A percentile compares a stretch with the other conserved stretches of the same genome.
These are phyloP conservation scores for Boletus tomentosulus DNA, from an alignment of 768 basidiomycete genomes.

Conservation along the genomic window DNA sequence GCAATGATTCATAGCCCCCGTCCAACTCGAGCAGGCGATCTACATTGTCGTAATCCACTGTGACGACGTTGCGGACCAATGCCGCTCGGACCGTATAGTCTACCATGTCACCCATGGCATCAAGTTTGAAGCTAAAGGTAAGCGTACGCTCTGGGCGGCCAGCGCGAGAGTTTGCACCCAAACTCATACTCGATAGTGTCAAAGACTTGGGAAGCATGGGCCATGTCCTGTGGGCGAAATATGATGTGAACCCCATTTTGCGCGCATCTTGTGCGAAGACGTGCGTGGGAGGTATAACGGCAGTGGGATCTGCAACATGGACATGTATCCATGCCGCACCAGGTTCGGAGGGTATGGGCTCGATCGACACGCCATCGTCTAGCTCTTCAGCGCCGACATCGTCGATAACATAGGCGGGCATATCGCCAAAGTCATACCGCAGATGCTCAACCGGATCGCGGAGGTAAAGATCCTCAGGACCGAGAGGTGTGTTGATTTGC, in stretches of 20 bases:
- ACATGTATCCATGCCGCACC: conserved; percentile 76
- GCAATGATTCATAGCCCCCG: conserved; percentile 7
- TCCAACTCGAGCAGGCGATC: conserved; percentile 45
- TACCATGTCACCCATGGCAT: conserved; percentile 55
- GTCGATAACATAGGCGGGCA: conserved; percentile 86
- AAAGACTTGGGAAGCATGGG: conserved; percentile 71
- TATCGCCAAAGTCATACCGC: conserved; percentile 81
- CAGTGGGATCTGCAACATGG: conserved; percentile 91
- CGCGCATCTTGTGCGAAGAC: conserved; percentile 55
- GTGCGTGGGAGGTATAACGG: conserved; percentile 69
- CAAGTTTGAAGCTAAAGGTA: conserved; percentile 76
- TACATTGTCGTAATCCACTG: conserved; percentile 63
- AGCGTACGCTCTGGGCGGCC: conserved; percentile 53
- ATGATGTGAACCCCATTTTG: conserved; percentile 47
- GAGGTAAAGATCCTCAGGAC: conserved; percentile 61
- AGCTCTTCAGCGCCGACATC: conserved; percentile 76
- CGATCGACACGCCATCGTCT: conserved; percentile 90
- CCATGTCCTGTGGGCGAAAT: conserved; percentile 59
- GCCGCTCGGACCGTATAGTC: conserved; percentile 72
- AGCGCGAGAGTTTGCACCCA: conserved; percentile 35
- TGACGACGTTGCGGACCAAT: conserved; percentile 62
- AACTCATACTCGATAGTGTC: conserved; percentile 46
- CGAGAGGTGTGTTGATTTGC: conserved; percentile 36
- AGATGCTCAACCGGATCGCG: conserved; percentile 63
- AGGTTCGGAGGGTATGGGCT: conserved; percentile 57